These are phyloP conservation scores for Leishmania braziliensis DNA, from an alignment of 208 protist genomes.

Conservation along the genomic window DNA sequence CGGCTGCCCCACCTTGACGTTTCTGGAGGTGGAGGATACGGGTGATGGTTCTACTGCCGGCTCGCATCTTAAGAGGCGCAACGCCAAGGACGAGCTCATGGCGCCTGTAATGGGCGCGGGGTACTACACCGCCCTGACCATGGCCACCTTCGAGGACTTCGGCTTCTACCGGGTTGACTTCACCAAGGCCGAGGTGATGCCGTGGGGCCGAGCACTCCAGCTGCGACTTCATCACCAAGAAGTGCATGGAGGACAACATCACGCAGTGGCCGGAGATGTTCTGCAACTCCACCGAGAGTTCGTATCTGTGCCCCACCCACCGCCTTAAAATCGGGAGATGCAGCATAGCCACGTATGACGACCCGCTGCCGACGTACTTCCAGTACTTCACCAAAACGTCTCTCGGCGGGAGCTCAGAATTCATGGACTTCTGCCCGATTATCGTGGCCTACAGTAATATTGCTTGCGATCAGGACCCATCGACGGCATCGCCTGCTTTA, in stretches of 20 bases:
- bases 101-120: slow-evolving; percentile 18
- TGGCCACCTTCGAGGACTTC: slow-evolving; percentile 81
- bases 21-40: slow-evolving; percentile 86
- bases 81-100: slow-evolving; percentile 89
- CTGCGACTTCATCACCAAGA: slow-evolving; percentile 53
- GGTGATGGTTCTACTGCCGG: no score
- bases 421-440: slow-evolving; percentile 1
- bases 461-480: background rate
- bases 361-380: background rate
- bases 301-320: background rate
- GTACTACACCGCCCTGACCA: slow-evolving; percentile 76
- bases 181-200: slow-evolving; percentile 61
- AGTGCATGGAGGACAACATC: slow-evolving; percentile 39
- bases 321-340: background rate
- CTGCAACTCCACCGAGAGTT: slow-evolving; percentile 9
- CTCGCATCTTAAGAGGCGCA: slow-evolving; percentile 89
- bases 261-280: slow-evolving; percentile 59
- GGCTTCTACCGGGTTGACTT: no score
- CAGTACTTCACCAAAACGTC: background rate
- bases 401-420: background rate
- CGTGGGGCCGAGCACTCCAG: slow-evolving; percentile 66
- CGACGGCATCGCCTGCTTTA: background rate
- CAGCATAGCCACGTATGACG: background rate
- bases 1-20: slow-evolving; percentile 49
- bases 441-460: no score